Base-by-base conservation (phyloP, 805 yeast species). In the Candida sanyiensis region DNA sequence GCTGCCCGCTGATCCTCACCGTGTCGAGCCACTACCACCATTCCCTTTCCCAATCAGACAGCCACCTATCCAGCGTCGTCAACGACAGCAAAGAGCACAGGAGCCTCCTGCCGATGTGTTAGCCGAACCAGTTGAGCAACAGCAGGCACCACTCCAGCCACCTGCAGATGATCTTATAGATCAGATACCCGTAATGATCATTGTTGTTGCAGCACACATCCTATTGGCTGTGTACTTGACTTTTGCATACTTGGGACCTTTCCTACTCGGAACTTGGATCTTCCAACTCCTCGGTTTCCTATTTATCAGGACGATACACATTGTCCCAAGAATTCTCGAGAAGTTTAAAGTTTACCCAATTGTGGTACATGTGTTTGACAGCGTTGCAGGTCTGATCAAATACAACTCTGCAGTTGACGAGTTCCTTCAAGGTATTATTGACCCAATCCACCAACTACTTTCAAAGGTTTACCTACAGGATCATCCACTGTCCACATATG, bases 191-290 rank as follows among this genome's bases (percentile, higher is more conserved):
- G 31, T 47, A 8, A 41, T 38, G 13, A 23, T 48, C 13, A 40
- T 51, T 7, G 30, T 51, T 22, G 42, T 43, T 30, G 57, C 58
- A 13, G 62, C 59, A 13, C 51, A 61, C 21, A 47, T 50, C 2
- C 38, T 58, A 18, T 43, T 60, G 3, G 52, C 66, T 1, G 49
- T 60, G 3, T 70, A 69, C 41, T 50, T 73, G 27, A 57, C 68
- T 22, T 31, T 64, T 11, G 59, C 72, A 1, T 76, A 73, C 47
- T 57, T 70, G 13, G 43, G 73, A 3, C 81, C 83, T 9, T 68
- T 73, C 6, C 48, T 67, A 30, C 32, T 71, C 4, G 82, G 81
- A 8, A 50, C 47, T 13, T 9, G 44, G 6, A 6, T 41, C 29
- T 46, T 16, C 40, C 62, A 28, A 39, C 7, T 49, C 42, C 23